phyloP scores from a whole-genome alignment of 768 basidiomycete genomes.

The Mycena rosella region DNA sequence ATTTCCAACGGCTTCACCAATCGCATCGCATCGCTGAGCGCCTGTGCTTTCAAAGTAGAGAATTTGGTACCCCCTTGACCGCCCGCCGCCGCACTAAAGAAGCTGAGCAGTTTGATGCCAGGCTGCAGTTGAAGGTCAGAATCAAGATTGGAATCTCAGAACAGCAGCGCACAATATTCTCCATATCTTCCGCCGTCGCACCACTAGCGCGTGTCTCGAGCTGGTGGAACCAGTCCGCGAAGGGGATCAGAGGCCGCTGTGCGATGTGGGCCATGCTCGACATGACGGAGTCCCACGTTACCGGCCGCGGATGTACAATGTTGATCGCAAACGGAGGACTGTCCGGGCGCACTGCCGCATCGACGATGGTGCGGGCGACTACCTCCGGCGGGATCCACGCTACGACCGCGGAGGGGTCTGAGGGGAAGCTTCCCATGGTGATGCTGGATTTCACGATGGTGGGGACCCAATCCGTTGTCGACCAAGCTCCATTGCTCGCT shows the following conservation, averaged over 20 bases:
- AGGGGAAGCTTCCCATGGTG: no score
- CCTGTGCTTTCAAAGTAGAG: background rate
- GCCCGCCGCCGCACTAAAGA: conserved; percentile 11
- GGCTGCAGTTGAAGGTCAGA: background rate
- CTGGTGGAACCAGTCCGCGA: conserved; percentile 44
- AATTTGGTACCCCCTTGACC: background rate
- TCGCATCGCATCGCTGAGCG: background rate
- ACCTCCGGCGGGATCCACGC: conserved; percentile 29
- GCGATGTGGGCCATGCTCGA: conserved; percentile 37
- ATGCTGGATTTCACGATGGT: no score
- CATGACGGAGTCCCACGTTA: conserved; percentile 43
- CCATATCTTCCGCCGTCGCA: conserved; percentile 35
- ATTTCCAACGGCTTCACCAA: background rate
- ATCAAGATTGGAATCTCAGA: background rate
- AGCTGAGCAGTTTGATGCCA: background rate
- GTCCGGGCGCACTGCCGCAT: conserved; percentile 30
- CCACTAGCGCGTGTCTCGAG: conserved; percentile 24
- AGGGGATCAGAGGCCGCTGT: conserved; percentile 37
- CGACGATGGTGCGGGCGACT: conserved; percentile 30
- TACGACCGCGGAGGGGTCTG: no score
- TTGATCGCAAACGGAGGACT: conserved; percentile 44
- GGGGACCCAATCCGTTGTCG: background rate
- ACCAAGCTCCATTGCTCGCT: conserved; percentile 38
- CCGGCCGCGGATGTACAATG: conserved; percentile 34
- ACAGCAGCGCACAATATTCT: background rate